A percentile compares a stretch with the other conserved stretches of the same genome.
Conservation (phyloP, 2,329 filamentous ascomycete genomes). For the Alternaria ethzedia region DNA sequence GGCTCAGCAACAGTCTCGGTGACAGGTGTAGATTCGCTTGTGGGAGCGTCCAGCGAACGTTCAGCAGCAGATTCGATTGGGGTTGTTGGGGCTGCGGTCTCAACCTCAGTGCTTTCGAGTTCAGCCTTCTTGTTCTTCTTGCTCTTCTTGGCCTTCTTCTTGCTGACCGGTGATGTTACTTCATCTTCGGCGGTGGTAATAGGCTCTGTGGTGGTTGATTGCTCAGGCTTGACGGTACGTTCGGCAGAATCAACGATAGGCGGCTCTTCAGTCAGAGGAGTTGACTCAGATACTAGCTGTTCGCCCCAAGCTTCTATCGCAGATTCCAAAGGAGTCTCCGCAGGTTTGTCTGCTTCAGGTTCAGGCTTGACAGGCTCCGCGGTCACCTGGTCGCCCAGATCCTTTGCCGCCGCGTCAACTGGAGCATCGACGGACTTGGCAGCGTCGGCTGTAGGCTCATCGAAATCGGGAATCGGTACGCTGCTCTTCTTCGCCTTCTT, state of each 20-base stretch:
- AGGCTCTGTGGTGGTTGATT: background rate
- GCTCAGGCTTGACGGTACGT: background rate
- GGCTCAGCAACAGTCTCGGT: background rate
- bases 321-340: slow-evolving; percentile 1
- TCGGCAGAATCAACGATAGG: background rate
- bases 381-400: background rate
- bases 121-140: slow-evolving; percentile 39
- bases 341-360: background rate
- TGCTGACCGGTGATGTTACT: slow-evolving; percentile 10
- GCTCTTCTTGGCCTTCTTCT: slow-evolving; percentile 39
- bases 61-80: slow-evolving; percentile 11
- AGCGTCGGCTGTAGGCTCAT: background rate
- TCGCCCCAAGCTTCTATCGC: slow-evolving; percentile 6
- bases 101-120: slow-evolving; percentile 22
- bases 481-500: slow-evolving; percentile 32
- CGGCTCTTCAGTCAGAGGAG: background rate
- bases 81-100: slow-evolving; percentile 11
- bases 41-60: background rate
- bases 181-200: slow-evolving; percentile 5
- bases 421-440: background rate
- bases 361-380: background rate
- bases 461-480: slow-evolving; percentile 8
- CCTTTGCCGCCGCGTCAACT: background rate
- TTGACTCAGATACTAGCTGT: slow-evolving; percentile 1
- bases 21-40: background rate